These are phyloP conservation scores for Panellus pusillus DNA, from an alignment of 768 basidiomycete species.

Conservation along the genomic window DNA sequence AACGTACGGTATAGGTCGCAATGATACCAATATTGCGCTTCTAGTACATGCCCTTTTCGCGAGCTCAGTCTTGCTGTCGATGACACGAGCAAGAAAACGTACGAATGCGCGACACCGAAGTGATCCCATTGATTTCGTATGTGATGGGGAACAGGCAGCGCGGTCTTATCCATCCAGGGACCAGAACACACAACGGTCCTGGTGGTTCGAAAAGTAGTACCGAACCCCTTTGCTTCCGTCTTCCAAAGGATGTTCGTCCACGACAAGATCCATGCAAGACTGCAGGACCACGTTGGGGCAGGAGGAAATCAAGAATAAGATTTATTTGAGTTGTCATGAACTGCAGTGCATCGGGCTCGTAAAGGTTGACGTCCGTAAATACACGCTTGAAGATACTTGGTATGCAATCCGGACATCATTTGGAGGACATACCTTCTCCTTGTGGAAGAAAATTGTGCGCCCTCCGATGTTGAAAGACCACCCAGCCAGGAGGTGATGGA, in stretches of 20 bases:
- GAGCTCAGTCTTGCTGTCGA: too few species aligned
- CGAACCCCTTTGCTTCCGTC: constrained; percentile 16
- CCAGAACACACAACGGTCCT: constrained; percentile 50
- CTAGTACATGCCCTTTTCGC: too few species aligned
- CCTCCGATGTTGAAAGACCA: constrained; percentile 53
- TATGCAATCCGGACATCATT: too few species aligned
- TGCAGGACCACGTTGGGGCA: constrained; percentile 32
- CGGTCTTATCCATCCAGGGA: constrained; percentile 50
- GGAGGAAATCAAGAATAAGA: constrained; percentile 30
- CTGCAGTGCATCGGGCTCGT: neutral
- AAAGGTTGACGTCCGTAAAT: too few species aligned
- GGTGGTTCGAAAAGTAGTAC: constrained; percentile 39
- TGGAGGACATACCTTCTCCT: constrained; percentile 44
- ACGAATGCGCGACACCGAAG: too few species aligned
- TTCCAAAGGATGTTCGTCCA: constrained; percentile 29
- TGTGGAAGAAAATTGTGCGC: constrained; percentile 57
- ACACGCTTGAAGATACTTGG: too few species aligned
- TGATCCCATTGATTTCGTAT: too few species aligned
- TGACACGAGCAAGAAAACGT: too few species aligned
- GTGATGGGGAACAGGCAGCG: constrained; percentile 34
- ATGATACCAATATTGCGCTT: too few species aligned
- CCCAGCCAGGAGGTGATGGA: constrained; percentile 44
- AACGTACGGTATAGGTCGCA: too few species aligned
- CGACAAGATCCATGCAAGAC: too few species aligned
- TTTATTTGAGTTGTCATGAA: constrained; percentile 37